Evolutionary conservation across 441 rosid species (phyloP).

Genomic region (Sinapis alba): DNA sequence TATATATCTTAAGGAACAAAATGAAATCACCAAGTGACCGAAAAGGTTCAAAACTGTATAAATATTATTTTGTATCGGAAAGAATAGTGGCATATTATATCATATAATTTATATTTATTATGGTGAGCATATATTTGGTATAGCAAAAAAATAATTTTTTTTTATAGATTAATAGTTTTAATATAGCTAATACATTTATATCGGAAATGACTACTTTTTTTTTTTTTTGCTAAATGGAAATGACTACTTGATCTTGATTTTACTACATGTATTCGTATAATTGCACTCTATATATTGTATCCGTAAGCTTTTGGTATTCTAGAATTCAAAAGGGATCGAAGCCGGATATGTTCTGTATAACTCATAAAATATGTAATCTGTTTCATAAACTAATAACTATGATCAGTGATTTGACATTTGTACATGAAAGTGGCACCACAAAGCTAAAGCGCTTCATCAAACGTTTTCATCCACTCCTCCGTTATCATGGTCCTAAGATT

Average conservation of each 20-base stretch:
- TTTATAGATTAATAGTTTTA: background rate
- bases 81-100: background rate
- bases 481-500: slow-evolving; percentile 22
- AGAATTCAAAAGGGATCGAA: background rate
- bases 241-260: background rate
- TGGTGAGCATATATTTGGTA: background rate
- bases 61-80: background rate
- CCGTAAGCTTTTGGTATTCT: background rate
- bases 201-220: background rate
- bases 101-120: background rate
- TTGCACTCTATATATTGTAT: background rate
- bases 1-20: slow-evolving; percentile 14
- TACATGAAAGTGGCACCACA: slow-evolving; percentile 5
- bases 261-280: background rate
- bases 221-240: no score
- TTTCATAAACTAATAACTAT: background rate
- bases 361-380: background rate
- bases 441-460: slow-evolving; percentile 13
- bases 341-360: background rate
- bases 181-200: background rate
- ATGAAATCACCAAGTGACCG: slow-evolving; percentile 18
- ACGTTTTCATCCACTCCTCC: slow-evolving; percentile 20
- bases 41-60: background rate
- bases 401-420: slow-evolving; percentile 13
- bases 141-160: background rate